Evolutionary conservation across 2,329 filamentous ascomycete species (phyloP).

Genomic region (Penicillium sp.): DNA sequence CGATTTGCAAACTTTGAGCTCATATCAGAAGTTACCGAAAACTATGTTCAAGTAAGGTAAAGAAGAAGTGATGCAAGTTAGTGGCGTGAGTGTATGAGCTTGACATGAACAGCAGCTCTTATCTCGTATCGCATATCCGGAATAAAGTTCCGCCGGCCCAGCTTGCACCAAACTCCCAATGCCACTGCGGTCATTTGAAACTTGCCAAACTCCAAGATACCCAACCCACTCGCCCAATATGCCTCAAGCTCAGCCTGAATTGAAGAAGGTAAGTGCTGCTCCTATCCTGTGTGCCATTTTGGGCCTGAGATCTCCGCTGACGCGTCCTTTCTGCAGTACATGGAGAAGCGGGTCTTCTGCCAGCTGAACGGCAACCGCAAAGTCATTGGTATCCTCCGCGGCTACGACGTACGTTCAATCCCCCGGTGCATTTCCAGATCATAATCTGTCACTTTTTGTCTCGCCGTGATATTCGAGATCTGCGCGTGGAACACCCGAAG

Average conservation of each 20-base stretch:
- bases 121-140: conserved; percentile 27
- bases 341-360: conserved; percentile 97
- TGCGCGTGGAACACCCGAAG: not conserved
- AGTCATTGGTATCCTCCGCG: conserved; percentile 88
- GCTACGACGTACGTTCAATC: conserved; percentile 76
- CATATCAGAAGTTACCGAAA: conserved; percentile 40
- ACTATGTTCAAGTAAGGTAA: not conserved
- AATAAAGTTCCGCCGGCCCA: conserved; percentile 38
- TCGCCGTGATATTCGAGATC: too few relatives aligned
- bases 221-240: conserved; percentile 57
- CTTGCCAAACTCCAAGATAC: conserved; percentile 24
- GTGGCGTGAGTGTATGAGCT: conserved; percentile 7
- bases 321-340: conserved; percentile 64
- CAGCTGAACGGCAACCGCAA: conserved; percentile 97
- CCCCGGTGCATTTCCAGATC: not conserved
- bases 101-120: conserved; percentile 16
- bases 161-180: conserved; percentile 32
- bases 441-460: too few relatives aligned
- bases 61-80: conserved; percentile 5
- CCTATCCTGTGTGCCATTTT: not conserved
- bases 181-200: conserved; percentile 24
- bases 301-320: conserved; percentile 15
- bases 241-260: conserved; percentile 97
- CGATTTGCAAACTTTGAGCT: conserved; percentile 56
- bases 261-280: conserved; percentile 76